These are phyloP conservation scores for Cyclanthera cordifolia DNA, from an alignment of 306 rosid species.

Conservation along the genomic window DNA sequence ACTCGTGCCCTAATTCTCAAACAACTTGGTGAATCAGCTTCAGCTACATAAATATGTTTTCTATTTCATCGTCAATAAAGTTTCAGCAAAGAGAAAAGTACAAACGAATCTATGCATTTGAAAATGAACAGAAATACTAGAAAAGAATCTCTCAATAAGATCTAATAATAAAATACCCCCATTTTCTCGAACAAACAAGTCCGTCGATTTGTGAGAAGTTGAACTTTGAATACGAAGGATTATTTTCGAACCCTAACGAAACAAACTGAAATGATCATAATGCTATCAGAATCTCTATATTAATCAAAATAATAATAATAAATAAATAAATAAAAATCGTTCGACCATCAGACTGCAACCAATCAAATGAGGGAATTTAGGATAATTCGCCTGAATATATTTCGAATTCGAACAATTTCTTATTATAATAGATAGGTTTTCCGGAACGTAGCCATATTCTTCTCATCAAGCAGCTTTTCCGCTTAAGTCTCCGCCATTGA, in stretches of 20 bases:
- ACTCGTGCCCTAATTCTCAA: constrained; percentile 49
- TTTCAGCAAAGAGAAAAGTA: neutral
- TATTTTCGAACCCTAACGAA: neutral
- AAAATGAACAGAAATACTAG: no score
- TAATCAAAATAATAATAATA: neutral
- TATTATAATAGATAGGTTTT: neutral
- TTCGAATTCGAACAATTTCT: neutral
- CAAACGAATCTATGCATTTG: neutral
- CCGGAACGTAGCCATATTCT: neutral
- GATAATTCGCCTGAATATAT: neutral
- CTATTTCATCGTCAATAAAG: neutral
- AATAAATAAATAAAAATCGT: no score
- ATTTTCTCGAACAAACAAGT: neutral
- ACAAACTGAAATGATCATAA: neutral
- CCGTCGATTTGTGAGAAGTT: neutral
- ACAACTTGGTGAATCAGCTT: constrained; percentile 32
- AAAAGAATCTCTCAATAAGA: no score
- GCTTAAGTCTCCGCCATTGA: neutral
- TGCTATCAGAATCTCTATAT: neutral
- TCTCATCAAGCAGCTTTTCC: neutral
- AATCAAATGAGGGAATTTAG: neutral
- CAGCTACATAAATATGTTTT: neutral
- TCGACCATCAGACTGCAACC: neutral
- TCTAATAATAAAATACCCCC: neutral
- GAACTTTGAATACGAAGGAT: neutral